A percentile compares a stretch with the other conserved stretches of the same genome.
phyloP scores from a whole-genome alignment of 208 protist genomes.

The Leishmania martiniquensis region DNA sequence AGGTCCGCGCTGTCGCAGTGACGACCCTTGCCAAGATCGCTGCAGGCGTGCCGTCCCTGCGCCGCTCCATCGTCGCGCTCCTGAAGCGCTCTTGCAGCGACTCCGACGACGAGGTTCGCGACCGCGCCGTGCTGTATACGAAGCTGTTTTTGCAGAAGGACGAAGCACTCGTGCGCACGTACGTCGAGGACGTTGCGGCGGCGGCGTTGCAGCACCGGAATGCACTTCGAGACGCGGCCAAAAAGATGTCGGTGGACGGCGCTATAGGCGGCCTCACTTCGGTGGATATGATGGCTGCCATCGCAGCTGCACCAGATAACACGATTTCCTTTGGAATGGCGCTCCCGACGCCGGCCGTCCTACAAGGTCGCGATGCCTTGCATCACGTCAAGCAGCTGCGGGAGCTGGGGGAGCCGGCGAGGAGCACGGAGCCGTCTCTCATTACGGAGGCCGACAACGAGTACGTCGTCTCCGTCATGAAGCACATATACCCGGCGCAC shows the following conservation, averaged over 20 bases:
- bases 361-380: constrained; percentile 74
- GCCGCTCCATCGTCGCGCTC: constrained; percentile 87
- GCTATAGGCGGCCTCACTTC: constrained; percentile 7
- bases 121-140: constrained; percentile 95
- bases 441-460: constrained; percentile 97
- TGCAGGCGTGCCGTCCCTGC: constrained; percentile 82
- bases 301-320: constrained; percentile 14
- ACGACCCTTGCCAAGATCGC: constrained; percentile 98
- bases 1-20: constrained; percentile 96
- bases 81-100: constrained; percentile 94
- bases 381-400: constrained; percentile 65
- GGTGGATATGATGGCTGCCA: constrained; percentile 20
- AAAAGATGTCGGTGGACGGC: constrained; percentile 1
- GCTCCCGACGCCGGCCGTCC: constrained; percentile 28
- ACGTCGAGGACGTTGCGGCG: constrained; percentile 77
- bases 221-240: constrained; percentile 8
- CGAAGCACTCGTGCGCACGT: constrained; percentile 52
- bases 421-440: constrained; percentile 59
- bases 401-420: constrained; percentile 73
- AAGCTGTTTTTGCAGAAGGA: constrained; percentile 86
- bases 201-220: constrained; percentile 48
- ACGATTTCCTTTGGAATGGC: background rate
- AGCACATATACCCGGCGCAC: constrained; percentile 93
- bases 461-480: constrained; percentile 97
- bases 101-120: constrained; percentile 98